Base-by-base conservation (phyloP, 257 asterid genomes). In the Capsicum chinense region DNA sequence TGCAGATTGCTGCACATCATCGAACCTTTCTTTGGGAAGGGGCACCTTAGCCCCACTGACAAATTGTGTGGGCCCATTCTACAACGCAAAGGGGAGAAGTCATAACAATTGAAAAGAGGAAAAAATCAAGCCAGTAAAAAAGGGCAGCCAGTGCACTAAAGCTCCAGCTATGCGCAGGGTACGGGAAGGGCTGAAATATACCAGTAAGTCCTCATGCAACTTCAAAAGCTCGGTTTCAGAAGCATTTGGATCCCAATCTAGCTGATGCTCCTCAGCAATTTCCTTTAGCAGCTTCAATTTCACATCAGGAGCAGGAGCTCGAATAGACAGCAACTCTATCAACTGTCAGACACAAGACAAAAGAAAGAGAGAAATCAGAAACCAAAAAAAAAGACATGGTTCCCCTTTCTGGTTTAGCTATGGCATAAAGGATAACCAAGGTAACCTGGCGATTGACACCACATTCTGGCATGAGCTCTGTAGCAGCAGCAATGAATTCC, bases 381-480 rank as follows among this genome's bases (percentile, higher is more conserved):
- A 52, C 60, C 58, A 5, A 35, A 15, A 37, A 58, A 70, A 5
- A 78, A n/a, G 33, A 54, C 56, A 52, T 21, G 70, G 54, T 17
- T 48, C 5, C 33, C 44, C 19, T 33, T 54, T 62, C 52, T 56
- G 5, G 60, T 83, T 74, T 64, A 48, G 59, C n/a, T 37, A 82
- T 5, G 37, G 48, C 26, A 86, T 59, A 62, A 57, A 67, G 86
- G 60, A 21, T 57, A 73, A 52, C 37, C 52, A 21, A 14, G 80
- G 82, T 76, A 58, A 97, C 99, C 99, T 97, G 98, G 9, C 99
- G 96, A 87, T 97, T 97, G 87, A 97, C 99, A 63, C 99, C 99
- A 86, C 97, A 95, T 74, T 93, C 99, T 2, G 99, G 99, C 97
- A 88, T 90, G 83, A 97, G 97, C 91, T 95, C 99, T 6, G 97